Evolutionary conservation across 2,329 filamentous ascomycete species (phyloP).

Genomic region (Aspergillus sp.): DNA sequence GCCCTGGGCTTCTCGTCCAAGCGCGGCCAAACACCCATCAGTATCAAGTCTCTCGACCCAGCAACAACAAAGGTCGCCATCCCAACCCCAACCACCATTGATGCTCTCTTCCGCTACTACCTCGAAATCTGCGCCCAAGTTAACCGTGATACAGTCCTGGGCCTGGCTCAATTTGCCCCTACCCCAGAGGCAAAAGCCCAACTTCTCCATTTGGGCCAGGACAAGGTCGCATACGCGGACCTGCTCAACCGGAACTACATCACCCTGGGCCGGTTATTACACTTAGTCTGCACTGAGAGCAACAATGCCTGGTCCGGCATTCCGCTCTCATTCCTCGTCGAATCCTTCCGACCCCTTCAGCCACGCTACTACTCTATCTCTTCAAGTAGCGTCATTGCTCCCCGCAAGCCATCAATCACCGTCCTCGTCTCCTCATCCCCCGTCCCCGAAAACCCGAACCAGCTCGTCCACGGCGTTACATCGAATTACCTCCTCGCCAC

Average conservation of each 20-base stretch:
- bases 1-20: conserved; percentile 55
- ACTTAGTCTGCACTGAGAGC: conserved; percentile 56
- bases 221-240: conserved; percentile 79
- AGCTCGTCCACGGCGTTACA: conserved; percentile 77
- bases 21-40: conserved; percentile 37
- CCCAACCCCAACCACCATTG: conserved; percentile 82
- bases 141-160: conserved; percentile 82
- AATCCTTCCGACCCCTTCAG: conserved; percentile 79
- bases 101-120: conserved; percentile 79
- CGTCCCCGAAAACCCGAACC: conserved; percentile 60
- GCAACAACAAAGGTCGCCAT: conserved; percentile 79
- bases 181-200: conserved; percentile 70
- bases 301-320: conserved; percentile 64
- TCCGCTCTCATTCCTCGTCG: conserved; percentile 82
- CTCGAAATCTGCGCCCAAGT: conserved; percentile 87
- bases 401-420: conserved; percentile 58
- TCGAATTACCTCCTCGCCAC: conserved; percentile 83
- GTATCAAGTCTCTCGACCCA: conserved; percentile 50
- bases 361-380: conserved; percentile 96
- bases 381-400: conserved; percentile 51
- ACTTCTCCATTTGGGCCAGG: conserved; percentile 70
- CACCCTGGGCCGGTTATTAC: conserved; percentile 47
- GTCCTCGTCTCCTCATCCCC: conserved; percentile 75
- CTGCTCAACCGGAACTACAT: conserved; percentile 68
- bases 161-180: conserved; percentile 75